Evolutionary conservation across 1,139 yeast species (phyloP).

Genomic region (Yamadazyma atmosphaerica): DNA sequence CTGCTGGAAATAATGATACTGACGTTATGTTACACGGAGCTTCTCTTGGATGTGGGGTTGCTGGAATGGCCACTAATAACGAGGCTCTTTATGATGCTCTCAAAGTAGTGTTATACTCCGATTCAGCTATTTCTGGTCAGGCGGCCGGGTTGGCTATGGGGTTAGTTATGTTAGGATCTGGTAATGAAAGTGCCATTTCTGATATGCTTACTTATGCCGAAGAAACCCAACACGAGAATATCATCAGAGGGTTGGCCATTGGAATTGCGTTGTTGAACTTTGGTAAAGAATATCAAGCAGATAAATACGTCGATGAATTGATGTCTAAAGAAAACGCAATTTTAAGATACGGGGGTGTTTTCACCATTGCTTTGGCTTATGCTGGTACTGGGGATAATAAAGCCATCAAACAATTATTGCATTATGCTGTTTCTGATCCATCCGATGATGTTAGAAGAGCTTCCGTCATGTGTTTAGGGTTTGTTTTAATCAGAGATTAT

Average conservation of each 20-base stretch:
- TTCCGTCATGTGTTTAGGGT: slow-evolving; percentile 92
- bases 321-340: slow-evolving; percentile 77
- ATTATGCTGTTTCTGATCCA: slow-evolving; percentile 95
- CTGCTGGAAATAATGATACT: slow-evolving; percentile 70
- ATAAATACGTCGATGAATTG: slow-evolving; percentile 64
- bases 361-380: slow-evolving; percentile 90
- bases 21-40: slow-evolving; percentile 96
- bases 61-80: slow-evolving; percentile 91
- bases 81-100: slow-evolving; percentile 77
- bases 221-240: slow-evolving; percentile 95
- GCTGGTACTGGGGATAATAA: slow-evolving; percentile 93
- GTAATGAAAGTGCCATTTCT: slow-evolving; percentile 64
- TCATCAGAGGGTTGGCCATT: slow-evolving; percentile 85
- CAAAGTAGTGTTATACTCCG: slow-evolving; percentile 82
- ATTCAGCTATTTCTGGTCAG: slow-evolving; percentile 93
- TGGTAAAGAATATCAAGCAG: slow-evolving; percentile 85
- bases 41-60: slow-evolving; percentile 91
- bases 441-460: slow-evolving; percentile 97
- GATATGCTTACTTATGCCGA: slow-evolving; percentile 93
- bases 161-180: slow-evolving; percentile 93
- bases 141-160: slow-evolving; percentile 99
- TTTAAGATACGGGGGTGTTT: slow-evolving; percentile 95
- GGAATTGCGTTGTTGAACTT: slow-evolving; percentile 86
- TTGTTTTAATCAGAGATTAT: slow-evolving; percentile 85
- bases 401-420: slow-evolving; percentile 84